phyloP scores from a whole-genome alignment of 1,284 basidiomycete species.

The Ceratobasidium sp. region DNA sequence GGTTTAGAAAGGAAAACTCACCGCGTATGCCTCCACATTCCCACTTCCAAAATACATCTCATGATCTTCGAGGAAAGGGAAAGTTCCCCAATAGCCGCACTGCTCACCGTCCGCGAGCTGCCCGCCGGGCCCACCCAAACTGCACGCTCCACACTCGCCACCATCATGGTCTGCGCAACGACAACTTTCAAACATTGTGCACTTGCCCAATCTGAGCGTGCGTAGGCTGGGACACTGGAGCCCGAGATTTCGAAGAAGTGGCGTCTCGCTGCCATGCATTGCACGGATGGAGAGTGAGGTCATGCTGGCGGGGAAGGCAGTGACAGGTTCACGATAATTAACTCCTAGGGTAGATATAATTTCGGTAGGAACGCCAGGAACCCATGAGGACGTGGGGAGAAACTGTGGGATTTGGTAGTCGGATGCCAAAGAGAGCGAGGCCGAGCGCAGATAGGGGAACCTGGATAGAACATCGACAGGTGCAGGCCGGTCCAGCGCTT shows the following conservation, averaged over 20 bases:
- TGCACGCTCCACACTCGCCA: background rate
- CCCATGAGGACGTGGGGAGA: background rate
- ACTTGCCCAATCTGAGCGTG: constrained; percentile 2
- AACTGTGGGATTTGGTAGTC: constrained; percentile 29
- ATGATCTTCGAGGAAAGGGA: constrained; percentile 18
- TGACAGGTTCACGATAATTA: constrained; percentile 25
- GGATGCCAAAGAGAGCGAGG: constrained; percentile 4
- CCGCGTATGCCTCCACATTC: constrained; percentile 24
- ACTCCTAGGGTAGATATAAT: background rate
- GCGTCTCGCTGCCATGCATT: constrained; percentile 32
- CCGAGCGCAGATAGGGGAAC: constrained; percentile 24
- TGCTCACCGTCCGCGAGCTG: constrained; percentile 16
- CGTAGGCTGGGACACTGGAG: constrained; percentile 24
- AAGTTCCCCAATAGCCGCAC: constrained; percentile 30
- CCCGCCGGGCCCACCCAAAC: background rate
- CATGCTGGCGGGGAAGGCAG: constrained; percentile 29
- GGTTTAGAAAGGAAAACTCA: background rate
- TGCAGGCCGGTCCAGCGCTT: constrained; percentile 16
- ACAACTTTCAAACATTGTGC: constrained; percentile 36
- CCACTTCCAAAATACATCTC: constrained; percentile 31
- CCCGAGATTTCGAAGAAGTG: constrained; percentile 4
- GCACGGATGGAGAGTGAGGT: constrained; percentile 24
- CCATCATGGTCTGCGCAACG: background rate
- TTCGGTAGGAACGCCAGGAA: constrained; percentile 3
- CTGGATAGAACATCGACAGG: background rate